phyloP scores from a whole-genome alignment of 2,329 filamentous ascomycete species.

The Capronia americana region DNA sequence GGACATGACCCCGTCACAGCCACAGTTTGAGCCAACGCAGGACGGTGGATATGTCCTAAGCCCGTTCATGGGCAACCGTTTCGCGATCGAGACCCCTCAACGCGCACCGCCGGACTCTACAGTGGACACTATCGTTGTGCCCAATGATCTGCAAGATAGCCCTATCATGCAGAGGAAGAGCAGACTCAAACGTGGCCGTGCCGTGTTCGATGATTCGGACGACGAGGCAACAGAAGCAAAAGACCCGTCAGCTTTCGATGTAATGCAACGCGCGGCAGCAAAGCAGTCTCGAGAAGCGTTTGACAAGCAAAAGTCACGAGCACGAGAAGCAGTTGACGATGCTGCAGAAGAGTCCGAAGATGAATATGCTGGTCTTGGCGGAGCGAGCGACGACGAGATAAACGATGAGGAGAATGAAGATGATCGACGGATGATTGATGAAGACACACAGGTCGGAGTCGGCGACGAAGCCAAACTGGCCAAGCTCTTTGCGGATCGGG shows the following conservation, averaged over 20 bases:
- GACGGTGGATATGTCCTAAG: constrained; percentile 77
- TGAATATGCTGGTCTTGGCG: constrained; percentile 93
- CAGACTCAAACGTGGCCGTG: constrained; percentile 53
- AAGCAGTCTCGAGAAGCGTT: constrained; percentile 65
- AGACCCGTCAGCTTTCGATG: constrained; percentile 63
- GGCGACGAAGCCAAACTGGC: constrained; percentile 81
- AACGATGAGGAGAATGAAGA: constrained; percentile 76
- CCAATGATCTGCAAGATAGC: constrained; percentile 61
- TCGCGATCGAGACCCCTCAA: constrained; percentile 59
- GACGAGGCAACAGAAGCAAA: constrained; percentile 48
- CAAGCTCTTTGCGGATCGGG: constrained; percentile 82
- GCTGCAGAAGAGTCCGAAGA: constrained; percentile 96
- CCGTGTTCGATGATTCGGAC: constrained; percentile 53
- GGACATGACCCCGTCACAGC: constrained; percentile 45
- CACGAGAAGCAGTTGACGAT: constrained; percentile 85
- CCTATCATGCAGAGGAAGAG: constrained; percentile 69
- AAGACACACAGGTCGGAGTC: constrained; percentile 72
- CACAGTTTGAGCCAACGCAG: constrained; percentile 71
- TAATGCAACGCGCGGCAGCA: constrained; percentile 70
- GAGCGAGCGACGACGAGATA: constrained; percentile 79
- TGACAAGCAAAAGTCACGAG: constrained; percentile 85
- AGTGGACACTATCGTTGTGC: constrained; percentile 69
- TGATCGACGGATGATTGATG: constrained; percentile 88
- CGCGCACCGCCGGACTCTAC: constrained; percentile 65
- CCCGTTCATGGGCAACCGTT: constrained; percentile 73